phyloP scores from a whole-genome alignment of 2,329 filamentous ascomycete species.

The Botrytis byssoidea region DNA sequence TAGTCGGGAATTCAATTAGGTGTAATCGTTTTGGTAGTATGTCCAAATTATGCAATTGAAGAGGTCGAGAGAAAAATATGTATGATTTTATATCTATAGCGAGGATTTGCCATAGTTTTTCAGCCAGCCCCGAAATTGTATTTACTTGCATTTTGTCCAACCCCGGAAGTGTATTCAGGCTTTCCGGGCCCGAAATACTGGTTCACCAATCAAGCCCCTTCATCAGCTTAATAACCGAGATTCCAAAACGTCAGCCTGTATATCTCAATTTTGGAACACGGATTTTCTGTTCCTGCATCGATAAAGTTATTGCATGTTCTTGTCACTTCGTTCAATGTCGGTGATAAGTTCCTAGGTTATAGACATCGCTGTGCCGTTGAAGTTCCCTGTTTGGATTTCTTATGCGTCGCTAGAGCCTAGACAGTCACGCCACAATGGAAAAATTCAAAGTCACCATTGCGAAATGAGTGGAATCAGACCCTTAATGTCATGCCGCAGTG shows the following conservation, averaged over 20 bases:
- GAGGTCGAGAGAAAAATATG: not conserved
- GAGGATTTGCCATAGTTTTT: not conserved
- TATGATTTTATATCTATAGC: not conserved
- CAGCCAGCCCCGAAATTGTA: not conserved
- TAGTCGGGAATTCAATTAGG: not conserved
- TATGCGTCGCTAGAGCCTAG: not conserved
- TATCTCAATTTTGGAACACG: constrained; percentile 1
- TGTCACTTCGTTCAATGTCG: not conserved
- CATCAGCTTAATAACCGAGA: constrained; percentile 13
- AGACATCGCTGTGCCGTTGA: not conserved
- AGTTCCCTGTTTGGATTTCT: not conserved
- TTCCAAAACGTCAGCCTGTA: constrained; percentile 1
- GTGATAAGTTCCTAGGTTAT: not conserved
- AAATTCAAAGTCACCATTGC: not conserved
- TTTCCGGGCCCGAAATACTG: constrained; percentile 4
- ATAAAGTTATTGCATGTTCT: not conserved
- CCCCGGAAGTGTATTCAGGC: constrained; percentile 1
- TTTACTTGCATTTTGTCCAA: not conserved
- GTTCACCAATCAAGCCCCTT: constrained; percentile 17
- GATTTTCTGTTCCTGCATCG: not conserved
- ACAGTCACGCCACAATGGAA: not conserved
- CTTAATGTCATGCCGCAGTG: not conserved
- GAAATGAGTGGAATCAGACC: not conserved
- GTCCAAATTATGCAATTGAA: not conserved
- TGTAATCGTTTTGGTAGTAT: not conserved